Evolutionary conservation across 2,329 filamentous ascomycete species (phyloP).

Genomic region (Pseudogymnoascus sp.): DNA sequence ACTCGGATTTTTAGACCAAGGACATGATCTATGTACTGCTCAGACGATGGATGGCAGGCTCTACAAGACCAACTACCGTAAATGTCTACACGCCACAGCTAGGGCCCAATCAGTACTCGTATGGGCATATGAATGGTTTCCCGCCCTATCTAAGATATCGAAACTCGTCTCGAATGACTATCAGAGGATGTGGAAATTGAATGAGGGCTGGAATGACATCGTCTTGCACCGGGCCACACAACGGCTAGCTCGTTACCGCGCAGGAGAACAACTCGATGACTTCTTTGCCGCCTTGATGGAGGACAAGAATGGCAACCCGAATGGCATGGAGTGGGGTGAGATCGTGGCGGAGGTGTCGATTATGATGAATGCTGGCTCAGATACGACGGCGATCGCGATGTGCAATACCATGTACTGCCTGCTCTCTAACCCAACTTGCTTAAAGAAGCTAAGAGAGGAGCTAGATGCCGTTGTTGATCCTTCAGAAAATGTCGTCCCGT

Average conservation of each 20-base stretch:
- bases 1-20: slow-evolving; percentile 45
- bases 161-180: slow-evolving; percentile 39
- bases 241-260: slow-evolving; percentile 38
- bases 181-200: slow-evolving; percentile 32
- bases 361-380: slow-evolving; percentile 44
- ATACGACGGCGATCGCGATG: slow-evolving; percentile 45
- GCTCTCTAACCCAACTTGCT: slow-evolving; percentile 37
- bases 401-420: slow-evolving; percentile 47
- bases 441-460: slow-evolving; percentile 38
- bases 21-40: slow-evolving; percentile 38
- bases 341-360: slow-evolving; percentile 48
- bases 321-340: slow-evolving; percentile 49
- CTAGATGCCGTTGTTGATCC: slow-evolving; percentile 38
- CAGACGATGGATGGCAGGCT: slow-evolving; percentile 39
- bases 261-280: slow-evolving; percentile 50
- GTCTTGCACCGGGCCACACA: slow-evolving; percentile 39
- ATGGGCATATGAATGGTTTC: slow-evolving; percentile 47
- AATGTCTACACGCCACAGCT: slow-evolving; percentile 44
- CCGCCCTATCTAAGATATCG: slow-evolving; percentile 38
- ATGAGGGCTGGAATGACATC: slow-evolving; percentile 40
- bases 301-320: slow-evolving; percentile 34
- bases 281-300: slow-evolving; percentile 52
- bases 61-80: slow-evolving; percentile 41
- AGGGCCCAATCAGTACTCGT: slow-evolving; percentile 43
- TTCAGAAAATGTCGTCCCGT: slow-evolving; percentile 39